Percentiles rank a stretch among this genome's conserved stretches.
These are phyloP conservation scores for Pseudocercospora musae DNA, from an alignment of 2,329 filamentous ascomycete species.

Conservation along the genomic window DNA sequence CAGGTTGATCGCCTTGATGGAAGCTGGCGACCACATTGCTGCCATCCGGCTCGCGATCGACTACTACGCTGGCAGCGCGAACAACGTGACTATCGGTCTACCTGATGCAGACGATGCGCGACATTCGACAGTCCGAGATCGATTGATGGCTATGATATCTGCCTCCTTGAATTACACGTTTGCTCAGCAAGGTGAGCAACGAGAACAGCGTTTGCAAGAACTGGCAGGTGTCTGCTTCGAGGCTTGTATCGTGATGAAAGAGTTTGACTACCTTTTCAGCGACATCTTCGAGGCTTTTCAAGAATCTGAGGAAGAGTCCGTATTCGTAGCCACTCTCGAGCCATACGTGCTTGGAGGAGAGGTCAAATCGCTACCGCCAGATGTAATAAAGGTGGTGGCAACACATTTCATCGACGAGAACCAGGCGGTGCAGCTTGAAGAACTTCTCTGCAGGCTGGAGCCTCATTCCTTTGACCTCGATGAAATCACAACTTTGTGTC, in stretches of 20 bases:
- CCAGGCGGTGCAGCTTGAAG: slow-evolving; percentile 76
- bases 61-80: slow-evolving; percentile 87
- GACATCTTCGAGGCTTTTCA: slow-evolving; percentile 89
- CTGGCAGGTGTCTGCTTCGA: slow-evolving; percentile 79
- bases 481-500: slow-evolving; percentile 85
- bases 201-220: slow-evolving; percentile 64
- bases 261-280: slow-evolving; percentile 83
- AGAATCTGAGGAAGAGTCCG: slow-evolving; percentile 65
- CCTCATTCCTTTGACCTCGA: slow-evolving; percentile 90
- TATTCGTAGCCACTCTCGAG: slow-evolving; percentile 87
- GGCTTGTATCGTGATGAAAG: slow-evolving; percentile 73
- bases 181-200: slow-evolving; percentile 53
- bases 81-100: slow-evolving; percentile 89
- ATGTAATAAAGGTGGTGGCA: slow-evolving; percentile 81
- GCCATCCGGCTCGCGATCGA: slow-evolving; percentile 87
- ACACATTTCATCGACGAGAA: slow-evolving; percentile 74
- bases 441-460: slow-evolving; percentile 90
- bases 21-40: slow-evolving; percentile 90
- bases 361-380: slow-evolving; percentile 72
- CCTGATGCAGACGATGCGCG: slow-evolving; percentile 76
- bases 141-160: slow-evolving; percentile 86
- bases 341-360: slow-evolving; percentile 78
- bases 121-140: slow-evolving; percentile 80
- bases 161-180: slow-evolving; percentile 91
- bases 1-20: slow-evolving; percentile 87